Base-by-base conservation (phyloP, 352 stramenopile genomes). In the Elongisporangium senticosum region DNA sequence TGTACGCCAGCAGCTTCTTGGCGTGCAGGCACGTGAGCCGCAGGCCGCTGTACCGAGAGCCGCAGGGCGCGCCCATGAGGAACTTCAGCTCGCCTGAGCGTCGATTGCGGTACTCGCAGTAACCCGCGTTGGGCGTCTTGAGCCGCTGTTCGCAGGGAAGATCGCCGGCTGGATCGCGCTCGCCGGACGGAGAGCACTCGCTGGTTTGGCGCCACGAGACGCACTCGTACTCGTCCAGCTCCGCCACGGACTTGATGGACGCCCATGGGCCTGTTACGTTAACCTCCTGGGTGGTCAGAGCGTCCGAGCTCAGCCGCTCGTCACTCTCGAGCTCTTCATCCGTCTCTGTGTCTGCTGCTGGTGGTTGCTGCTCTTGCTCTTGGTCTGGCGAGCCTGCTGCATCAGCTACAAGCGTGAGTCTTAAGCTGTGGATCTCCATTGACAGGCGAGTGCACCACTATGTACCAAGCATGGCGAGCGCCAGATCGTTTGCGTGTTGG, bases 171-270 rank as follows among this genome's bases (percentile, higher is more conserved):
- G 64, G 49, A 56, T 75, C 66, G 11, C 59, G 56, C 14, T 53
- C 33, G 14, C 76, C 74, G 55, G 67, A 60, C 20, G 74, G 70
- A 3, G 62, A 68, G 43, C 80, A 87, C n/a, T 79, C 62, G 8
- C 37, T 37, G 4, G 77, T 87, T 37, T 67, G 63, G 4, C 68
- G 65, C 77, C 77, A 90, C 17, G 69, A 72, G 11, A 78, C 58
- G 54, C 77, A 89, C 23, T 86, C 68, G 43, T 66, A 86, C 47
- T 84, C 71, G 11, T 62, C 67, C 13, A 85, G 47, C 59, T 86
- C 59, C 21, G 59, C 56, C 43, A 79, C 17, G 33, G 33, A 43
- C 11, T 1, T 43, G 11, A 43, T 43, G 7, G 33, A 10, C 8
- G 33, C 33, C 33, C 33, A 43, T 14, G 33, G 33, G 11, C 33